phyloP scores from a whole-genome alignment of 306 rosid species.

The Gleditsia sinensis region DNA sequence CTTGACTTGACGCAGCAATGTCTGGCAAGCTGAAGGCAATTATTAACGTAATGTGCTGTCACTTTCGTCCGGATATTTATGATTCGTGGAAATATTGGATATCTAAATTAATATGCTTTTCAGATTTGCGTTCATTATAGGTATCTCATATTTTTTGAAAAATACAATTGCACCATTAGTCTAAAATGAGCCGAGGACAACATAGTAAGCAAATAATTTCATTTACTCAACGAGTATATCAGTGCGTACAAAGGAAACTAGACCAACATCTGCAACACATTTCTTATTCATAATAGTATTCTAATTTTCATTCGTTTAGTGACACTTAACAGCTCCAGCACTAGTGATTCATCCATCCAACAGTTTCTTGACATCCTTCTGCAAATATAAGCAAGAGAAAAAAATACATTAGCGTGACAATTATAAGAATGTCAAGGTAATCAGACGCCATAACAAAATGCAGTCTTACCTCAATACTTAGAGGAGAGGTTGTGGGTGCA shows the following conservation, averaged over 20 bases:
- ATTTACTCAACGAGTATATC: too few species aligned
- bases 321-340: slow-evolving; percentile 13
- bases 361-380: slow-evolving; percentile 63
- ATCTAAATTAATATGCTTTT: too few species aligned
- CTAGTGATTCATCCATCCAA: slow-evolving; percentile 45
- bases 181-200: too few species aligned
- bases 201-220: too few species aligned
- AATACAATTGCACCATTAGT: too few species aligned
- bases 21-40: not conserved
- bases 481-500: slow-evolving; percentile 95
- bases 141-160: too few species aligned
- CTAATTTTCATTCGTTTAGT: slow-evolving; percentile 26
- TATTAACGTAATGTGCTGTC: not conserved
- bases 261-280: slow-evolving; percentile 30
- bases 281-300: slow-evolving; percentile 37
- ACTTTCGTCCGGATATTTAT: not conserved
- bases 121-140: too few species aligned
- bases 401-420: not conserved
- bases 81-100: too few species aligned
- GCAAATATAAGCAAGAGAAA: slow-evolving; percentile 36
- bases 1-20: slow-evolving; percentile 19
- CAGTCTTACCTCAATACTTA: slow-evolving; percentile 81
- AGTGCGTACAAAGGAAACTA: too few species aligned
- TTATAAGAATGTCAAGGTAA: not conserved
- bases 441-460: slow-evolving; percentile 3